Percentiles rank a stretch among this genome's conserved stretches.
Conservation (phyloP, 2,329 filamentous ascomycete species). For the Orbilia javanica region DNA sequence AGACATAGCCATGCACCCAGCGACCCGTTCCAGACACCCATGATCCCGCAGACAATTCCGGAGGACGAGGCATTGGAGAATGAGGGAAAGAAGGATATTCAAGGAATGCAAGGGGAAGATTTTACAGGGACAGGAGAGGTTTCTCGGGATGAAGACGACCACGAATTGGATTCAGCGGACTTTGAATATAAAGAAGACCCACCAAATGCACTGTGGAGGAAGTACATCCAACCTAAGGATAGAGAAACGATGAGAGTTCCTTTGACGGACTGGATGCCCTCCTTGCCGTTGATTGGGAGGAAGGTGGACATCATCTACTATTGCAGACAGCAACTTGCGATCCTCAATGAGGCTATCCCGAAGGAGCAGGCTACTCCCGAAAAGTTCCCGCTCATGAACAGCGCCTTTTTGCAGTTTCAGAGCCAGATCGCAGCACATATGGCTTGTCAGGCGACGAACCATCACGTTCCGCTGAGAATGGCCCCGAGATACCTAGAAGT, state of each 20-base stretch:
- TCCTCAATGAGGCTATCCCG: conserved; percentile 91
- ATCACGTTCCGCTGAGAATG: conserved; percentile 95
- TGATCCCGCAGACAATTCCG: conserved; percentile 28
- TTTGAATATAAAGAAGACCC: conserved; percentile 72
- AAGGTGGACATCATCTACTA: conserved; percentile 97
- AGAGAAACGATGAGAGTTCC: conserved; percentile 86
- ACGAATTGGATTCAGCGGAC: conserved; percentile 73
- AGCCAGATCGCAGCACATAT: conserved; percentile 97
- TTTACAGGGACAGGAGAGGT: conserved; percentile 13
- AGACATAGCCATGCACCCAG: conserved; percentile 43
- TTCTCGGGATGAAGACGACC: conserved; percentile 65
- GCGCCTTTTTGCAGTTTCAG: conserved; percentile 98
- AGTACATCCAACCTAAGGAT: conserved; percentile 83
- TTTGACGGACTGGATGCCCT: conserved; percentile 78
- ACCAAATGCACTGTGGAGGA: conserved; percentile 79
- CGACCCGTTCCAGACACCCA: conserved; percentile 42
- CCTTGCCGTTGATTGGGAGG: conserved; percentile 81
- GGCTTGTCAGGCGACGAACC: conserved; percentile 91
- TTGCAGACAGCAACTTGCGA: conserved; percentile 86
- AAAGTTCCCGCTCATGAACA: conserved; percentile 90
- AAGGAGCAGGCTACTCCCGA: conserved; percentile 87
- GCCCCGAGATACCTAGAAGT: conserved; percentile 92
- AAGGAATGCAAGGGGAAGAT: conserved; percentile 62
- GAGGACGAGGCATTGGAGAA: conserved; percentile 35
- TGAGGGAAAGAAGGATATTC: conserved; percentile 5